phyloP scores from a whole-genome alignment of 179 eudicot species.

The Beta lomatogona region DNA sequence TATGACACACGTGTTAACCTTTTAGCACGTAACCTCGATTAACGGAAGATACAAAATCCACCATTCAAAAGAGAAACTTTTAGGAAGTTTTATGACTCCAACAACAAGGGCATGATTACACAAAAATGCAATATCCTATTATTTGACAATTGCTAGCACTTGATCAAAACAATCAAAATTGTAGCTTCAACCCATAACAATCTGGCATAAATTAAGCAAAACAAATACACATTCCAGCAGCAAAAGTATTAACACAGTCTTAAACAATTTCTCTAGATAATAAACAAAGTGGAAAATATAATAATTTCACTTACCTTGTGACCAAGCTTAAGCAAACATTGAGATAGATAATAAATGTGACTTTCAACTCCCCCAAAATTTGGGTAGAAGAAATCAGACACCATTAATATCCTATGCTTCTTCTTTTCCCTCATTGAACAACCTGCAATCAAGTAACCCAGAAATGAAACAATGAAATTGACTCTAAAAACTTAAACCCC shows the following conservation, averaged over 20 bases:
- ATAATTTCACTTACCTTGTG: conserved; percentile 63
- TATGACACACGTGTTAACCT: neutral
- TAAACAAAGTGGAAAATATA: neutral
- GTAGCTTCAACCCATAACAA: neutral
- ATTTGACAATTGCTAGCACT: too few species aligned
- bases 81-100: too few species aligned
- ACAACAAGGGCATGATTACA: too few species aligned
- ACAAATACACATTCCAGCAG: neutral
- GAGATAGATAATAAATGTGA: conserved; percentile 93
- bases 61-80: too few species aligned
- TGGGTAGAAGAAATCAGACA: conserved; percentile 93
- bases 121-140: too few species aligned
- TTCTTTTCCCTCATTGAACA: conserved; percentile 42
- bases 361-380: conserved; percentile 97
- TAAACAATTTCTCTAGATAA: neutral
- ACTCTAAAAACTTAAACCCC: neutral
- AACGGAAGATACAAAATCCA: too few species aligned
- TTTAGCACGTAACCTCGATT: too few species aligned
- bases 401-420: conserved; percentile 79
- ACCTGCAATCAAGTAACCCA: conserved; percentile 14
- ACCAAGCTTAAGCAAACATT: conserved; percentile 88
- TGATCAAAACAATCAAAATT: neutral
- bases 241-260: neutral
- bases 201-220: neutral
- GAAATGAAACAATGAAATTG: neutral